Conservation (phyloP, 148 eudicot species). For the Bassia scoparia region DNA sequence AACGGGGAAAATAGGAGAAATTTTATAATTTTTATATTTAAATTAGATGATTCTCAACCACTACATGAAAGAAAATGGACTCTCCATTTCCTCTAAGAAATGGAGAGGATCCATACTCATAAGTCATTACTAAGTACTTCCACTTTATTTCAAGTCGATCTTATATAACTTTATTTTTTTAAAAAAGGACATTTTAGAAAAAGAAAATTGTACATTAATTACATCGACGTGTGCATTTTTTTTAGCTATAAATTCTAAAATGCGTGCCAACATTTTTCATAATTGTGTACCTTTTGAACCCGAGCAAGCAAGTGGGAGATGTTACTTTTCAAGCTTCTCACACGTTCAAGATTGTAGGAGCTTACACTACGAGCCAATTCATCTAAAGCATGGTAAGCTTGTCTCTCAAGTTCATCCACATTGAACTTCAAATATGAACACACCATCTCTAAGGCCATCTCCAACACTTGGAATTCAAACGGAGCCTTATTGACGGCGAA, state of each 20-base stretch:
- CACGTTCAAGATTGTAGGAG: conserved; percentile 90
- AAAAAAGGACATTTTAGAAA: too few relatives aligned
- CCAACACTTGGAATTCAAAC: conserved; percentile 91
- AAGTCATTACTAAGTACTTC: too few relatives aligned
- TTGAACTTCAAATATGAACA: conserved; percentile 75
- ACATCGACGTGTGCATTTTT: background rate
- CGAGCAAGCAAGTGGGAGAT: conserved; percentile 91
- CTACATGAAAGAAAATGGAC: too few relatives aligned
- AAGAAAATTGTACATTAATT: too few relatives aligned
- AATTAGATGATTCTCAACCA: too few relatives aligned
- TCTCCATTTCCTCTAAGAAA: too few relatives aligned
- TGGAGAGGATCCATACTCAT: too few relatives aligned
- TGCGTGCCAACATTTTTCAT: background rate
- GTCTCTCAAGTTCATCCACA: conserved; percentile 81
- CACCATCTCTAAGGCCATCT: conserved; percentile 85
- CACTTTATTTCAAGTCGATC: too few relatives aligned
- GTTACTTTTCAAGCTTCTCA: conserved; percentile 88
- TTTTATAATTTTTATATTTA: too few relatives aligned
- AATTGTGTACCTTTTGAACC: conserved; percentile 89
- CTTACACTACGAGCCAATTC: conserved; percentile 87
- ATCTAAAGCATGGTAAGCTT: conserved; percentile 87
- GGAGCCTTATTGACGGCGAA: conserved; percentile 82
- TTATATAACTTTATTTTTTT: too few relatives aligned
- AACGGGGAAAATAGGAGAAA: too few relatives aligned
- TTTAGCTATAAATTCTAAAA: too few relatives aligned